phyloP scores from a whole-genome alignment of 2,329 filamentous ascomycete species.

The Trichocomaceae sp. region DNA sequence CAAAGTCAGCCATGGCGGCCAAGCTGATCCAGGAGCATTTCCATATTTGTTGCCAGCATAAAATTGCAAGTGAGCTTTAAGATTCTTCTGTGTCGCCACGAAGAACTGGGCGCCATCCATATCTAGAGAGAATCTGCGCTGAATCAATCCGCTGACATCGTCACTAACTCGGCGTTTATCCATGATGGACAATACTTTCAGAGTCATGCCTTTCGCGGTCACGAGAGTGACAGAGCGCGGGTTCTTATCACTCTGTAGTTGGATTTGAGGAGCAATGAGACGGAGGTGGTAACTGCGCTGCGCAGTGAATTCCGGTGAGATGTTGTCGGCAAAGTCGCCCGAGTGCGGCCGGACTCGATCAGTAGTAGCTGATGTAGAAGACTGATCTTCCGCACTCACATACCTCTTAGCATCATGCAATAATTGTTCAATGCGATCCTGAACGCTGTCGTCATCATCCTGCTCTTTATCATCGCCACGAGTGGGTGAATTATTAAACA shows the following conservation, averaged over 20 bases:
- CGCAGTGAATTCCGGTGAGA: constrained; percentile 79
- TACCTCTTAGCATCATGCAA: constrained; percentile 77
- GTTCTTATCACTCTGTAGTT: constrained; percentile 97
- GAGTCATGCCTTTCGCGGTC: constrained; percentile 94
- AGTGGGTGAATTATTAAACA: constrained; percentile 6
- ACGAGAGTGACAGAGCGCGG: constrained; percentile 94
- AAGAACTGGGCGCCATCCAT: constrained; percentile 99
- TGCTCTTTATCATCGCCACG: constrained; percentile 31
- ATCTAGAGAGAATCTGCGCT: constrained; percentile 84
- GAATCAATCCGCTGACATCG: constrained; percentile 88
- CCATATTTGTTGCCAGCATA: constrained; percentile 94
- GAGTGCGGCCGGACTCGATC: constrained; percentile 25
- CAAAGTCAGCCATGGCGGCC: constrained; percentile 97
- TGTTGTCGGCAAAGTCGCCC: constrained; percentile 60
- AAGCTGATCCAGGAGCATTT: constrained; percentile 72
- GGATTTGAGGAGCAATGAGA: constrained; percentile 93
- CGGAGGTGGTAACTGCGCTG: constrained; percentile 93
- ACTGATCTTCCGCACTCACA: constrained; percentile 62
- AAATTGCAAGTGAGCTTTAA: constrained; percentile 79
- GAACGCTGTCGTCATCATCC: constrained; percentile 61
- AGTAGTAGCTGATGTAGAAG: constrained; percentile 32
- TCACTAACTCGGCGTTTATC: constrained; percentile 90
- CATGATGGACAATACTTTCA: constrained; percentile 97
- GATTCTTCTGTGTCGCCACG: constrained; percentile 87
- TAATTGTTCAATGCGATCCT: constrained; percentile 80